A percentile compares a stretch with the other conserved stretches of the same genome.
Conservation (phyloP, 331 rosid genomes). For the Spiraea crenata region DNA sequence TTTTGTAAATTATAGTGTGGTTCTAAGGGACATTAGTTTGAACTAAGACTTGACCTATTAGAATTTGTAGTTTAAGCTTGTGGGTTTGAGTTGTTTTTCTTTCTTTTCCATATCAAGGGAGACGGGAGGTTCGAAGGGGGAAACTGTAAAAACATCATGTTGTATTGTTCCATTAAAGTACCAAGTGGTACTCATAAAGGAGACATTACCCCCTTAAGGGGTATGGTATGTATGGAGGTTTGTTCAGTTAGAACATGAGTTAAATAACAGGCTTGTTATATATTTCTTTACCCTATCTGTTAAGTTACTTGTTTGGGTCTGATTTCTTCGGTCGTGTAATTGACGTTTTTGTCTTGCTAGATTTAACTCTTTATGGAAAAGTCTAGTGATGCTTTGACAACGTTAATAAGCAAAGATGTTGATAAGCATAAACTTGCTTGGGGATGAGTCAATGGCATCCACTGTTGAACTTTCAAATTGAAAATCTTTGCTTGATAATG, state of each 20-base stretch:
- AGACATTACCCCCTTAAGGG: neutral
- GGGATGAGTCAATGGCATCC: no score
- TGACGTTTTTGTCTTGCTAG: no score
- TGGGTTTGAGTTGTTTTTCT: slow-evolving; percentile 20
- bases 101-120: neutral
- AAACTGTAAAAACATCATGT: neutral
- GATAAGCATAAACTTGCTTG: no score
- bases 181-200: slow-evolving; percentile 10
- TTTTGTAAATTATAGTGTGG: slow-evolving; percentile 40
- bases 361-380: no score
- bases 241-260: neutral
- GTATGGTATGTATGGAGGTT: neutral
- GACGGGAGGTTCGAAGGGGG: neutral
- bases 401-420: no score
- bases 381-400: no score
- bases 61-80: slow-evolving; percentile 13
- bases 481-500: no score
- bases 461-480: no score
- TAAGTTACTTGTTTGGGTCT: neutral
- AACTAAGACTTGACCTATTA: slow-evolving; percentile 17
- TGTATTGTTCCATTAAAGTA: neutral
- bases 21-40: slow-evolving; percentile 24
- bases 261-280: neutral
- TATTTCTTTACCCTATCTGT: neutral
- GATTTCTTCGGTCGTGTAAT: neutral